Evolutionary conservation across 164 flowering plant genomes (phyloP), one percentile per base, ranked within the genome.

Genomic region (Vitis rupestris): DNA sequence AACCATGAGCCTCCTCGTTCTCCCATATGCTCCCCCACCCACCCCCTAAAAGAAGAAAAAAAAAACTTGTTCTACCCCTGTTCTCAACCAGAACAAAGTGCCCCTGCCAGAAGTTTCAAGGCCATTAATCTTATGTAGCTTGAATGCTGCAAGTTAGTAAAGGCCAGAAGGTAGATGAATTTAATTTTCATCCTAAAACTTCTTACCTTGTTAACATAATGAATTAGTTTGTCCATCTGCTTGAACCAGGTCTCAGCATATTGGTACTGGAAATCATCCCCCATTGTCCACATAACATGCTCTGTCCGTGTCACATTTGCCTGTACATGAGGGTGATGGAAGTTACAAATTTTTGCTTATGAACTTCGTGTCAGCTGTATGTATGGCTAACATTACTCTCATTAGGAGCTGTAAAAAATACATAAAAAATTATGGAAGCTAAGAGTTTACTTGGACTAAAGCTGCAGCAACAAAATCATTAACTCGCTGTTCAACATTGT

Each of bases 221-320:
- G 92, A 75, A 94, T 90, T 51, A 92, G 74, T 74, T 90, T 94
- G 81, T 92, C 97, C 97, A 94, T 86, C 69, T 90, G 86, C 74
- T 82, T 92, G 88, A 90, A 92, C 97, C 97, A 92, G 61, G 93
- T 75, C 71, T 89, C 93, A 44, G 98, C 97, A 79, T 88, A 92
- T 67, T 89, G 95, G 73, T 94, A 92, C 71, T 83, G 82, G 71
- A 94, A 94, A 78, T 94, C 98, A 66, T 87, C 91, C 48, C 98
- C 97, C 98, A 92, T 94, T 64, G 98, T 94, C 97, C 97, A 92
- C 97, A 94, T 92, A 54, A 94, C 79, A 81, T 94, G 97, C 72
- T 90, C 92, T 50, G 92, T 82, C 56, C 88, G 79, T 9, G 97
- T 92, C 65, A 92, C 82, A 70, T 90, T 94, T 71, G 94, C 90